Conservation (phyloP, 192 early-diverging fungal species). For the Diversispora epigaea region DNA sequence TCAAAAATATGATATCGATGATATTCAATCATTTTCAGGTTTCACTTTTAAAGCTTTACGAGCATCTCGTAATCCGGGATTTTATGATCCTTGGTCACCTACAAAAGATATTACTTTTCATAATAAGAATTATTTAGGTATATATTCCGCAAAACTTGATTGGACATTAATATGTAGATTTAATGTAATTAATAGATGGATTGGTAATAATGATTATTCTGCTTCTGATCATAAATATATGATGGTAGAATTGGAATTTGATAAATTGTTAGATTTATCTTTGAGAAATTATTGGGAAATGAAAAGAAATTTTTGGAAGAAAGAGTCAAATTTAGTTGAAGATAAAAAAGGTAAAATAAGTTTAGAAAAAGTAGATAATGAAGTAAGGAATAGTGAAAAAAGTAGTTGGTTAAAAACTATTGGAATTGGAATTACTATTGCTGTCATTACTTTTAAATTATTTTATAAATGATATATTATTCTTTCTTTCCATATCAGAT, state of each 20-base stretch:
- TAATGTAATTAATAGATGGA: slow-evolving; percentile 47
- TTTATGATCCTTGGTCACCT: slow-evolving; percentile 70
- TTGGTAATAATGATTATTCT: slow-evolving; percentile 64
- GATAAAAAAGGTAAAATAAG: too few species aligned
- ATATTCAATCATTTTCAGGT: slow-evolving; percentile 36
- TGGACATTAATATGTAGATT: slow-evolving; percentile 67
- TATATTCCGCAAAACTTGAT: slow-evolving; percentile 71
- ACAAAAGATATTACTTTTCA: slow-evolving; percentile 63
- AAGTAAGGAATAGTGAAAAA: not conserved
- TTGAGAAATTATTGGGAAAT: not conserved
- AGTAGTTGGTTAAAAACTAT: not conserved
- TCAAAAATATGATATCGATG: not conserved
- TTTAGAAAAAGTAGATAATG: too few species aligned
- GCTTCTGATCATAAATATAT: slow-evolving; percentile 75
- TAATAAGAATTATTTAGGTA: slow-evolving; percentile 60
- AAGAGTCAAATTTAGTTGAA: not conserved
- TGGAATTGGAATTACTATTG: not conserved
- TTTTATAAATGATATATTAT: not conserved
- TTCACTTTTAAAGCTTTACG: slow-evolving; percentile 45
- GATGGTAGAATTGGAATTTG: slow-evolving; percentile 53
- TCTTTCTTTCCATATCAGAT: not conserved
- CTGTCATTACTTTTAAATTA: not conserved
- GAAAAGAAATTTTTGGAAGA: slow-evolving; percentile 9
- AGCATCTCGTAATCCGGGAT: slow-evolving; percentile 68
- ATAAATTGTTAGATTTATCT: slow-evolving; percentile 7